Base-by-base conservation (phyloP, 306 rosid genomes). In the Coriaria nepalensis region DNA sequence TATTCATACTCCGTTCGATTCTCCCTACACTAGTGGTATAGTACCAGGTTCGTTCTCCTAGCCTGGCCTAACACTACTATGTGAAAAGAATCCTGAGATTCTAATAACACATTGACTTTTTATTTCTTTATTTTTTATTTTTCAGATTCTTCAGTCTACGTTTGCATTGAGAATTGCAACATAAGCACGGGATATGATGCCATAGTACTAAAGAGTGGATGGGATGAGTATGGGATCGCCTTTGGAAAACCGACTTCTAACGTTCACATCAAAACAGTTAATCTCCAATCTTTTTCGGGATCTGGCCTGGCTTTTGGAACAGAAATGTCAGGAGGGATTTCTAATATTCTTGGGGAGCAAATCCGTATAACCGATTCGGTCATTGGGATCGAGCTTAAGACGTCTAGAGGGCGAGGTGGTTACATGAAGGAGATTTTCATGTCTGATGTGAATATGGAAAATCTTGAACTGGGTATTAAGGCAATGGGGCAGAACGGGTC, bases 311-410 rank as follows among this genome's bases (percentile, higher is more conserved):
- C 84, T 9, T 59, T 77, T 43, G 81, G 84, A 5, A 76, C 78
- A 49, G 81, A 77, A 57, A 80, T 80, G 84, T 80, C 90, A 5
- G 81, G 84, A 62, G 90, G 90, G 37, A 69, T 80, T 55, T 73
- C 76, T 2, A 33, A 52, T 33, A 10, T 77, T 47, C 53, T 29
- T 13, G 77, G 42, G 8, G 75, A 80, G 50, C 52, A 55, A n/a
- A 55, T 80, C 37, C 64, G 12, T 20, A 40, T 80, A 36, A 10
- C 5, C 38, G 40, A 80, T 60, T 80, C 90, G 4, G 15, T 36
- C 4, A 47, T 55, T 20, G 84, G 81, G 35, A 59, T 80, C 43
- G 50, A 53, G 52, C 58, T 80, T 15, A 80, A 77, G 74, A 76
- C 90, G 40, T 59, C 74, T 20, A 57, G 5, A 47, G 90, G 90